These are phyloP conservation scores for Colletotrichum sp. DNA, from an alignment of 2,329 filamentous ascomycete genomes.

Conservation along the genomic window DNA sequence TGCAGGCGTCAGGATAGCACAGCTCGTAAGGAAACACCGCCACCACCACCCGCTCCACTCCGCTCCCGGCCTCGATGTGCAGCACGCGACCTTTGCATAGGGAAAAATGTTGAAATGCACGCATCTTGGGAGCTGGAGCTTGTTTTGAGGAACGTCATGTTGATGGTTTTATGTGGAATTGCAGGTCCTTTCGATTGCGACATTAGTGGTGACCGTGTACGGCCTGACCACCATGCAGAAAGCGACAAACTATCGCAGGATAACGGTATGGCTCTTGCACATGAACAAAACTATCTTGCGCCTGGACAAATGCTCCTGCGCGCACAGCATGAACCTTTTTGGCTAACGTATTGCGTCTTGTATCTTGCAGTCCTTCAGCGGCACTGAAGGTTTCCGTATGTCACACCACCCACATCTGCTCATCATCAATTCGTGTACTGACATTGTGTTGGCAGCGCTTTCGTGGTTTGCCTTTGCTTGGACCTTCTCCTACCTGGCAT, in stretches of 20 bases:
- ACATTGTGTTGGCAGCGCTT: conserved; percentile 6
- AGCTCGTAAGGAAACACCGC: conserved; percentile 16
- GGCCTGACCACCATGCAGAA: conserved; percentile 22
- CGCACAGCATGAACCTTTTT: not conserved
- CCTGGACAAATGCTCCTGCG: not conserved
- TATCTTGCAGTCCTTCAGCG: conserved; percentile 16
- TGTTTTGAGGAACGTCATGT: not conserved
- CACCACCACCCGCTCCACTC: too few relatives aligned
- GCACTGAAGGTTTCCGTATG: conserved; percentile 24
- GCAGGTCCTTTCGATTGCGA: conserved; percentile 20
- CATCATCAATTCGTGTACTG: not conserved
- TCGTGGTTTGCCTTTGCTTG: conserved; percentile 24
- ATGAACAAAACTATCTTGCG: not conserved
- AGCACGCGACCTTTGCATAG: not conserved
- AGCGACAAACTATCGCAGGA: conserved; percentile 21
- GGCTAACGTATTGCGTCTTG: conserved; percentile 3
- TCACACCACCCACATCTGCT: not conserved
- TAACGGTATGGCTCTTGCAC: conserved; percentile 18
- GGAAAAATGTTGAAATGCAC: not conserved
- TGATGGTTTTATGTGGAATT: not conserved
- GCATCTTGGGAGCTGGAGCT: not conserved
- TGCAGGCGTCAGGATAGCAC: conserved; percentile 15
- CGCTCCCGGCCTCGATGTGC: not conserved
- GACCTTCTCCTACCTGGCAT: conserved; percentile 23
- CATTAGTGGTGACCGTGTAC: conserved; percentile 19